Conservation (phyloP, 2,329 filamentous ascomycete genomes). For the Phialophora verrucosa region DNA sequence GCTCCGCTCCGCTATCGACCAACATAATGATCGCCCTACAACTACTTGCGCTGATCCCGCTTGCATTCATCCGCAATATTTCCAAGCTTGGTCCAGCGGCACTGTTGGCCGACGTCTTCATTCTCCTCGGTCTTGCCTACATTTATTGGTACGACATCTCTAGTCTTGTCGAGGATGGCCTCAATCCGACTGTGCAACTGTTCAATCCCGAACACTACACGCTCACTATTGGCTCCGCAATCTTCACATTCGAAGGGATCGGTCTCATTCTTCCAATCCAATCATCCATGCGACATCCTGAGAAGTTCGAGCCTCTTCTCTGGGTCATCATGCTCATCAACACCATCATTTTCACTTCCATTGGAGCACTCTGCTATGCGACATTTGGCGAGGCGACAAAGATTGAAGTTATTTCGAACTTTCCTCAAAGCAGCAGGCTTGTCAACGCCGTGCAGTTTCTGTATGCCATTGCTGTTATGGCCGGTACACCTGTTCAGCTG, state of each 20-base stretch:
- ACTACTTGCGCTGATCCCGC: slow-evolving; percentile 67
- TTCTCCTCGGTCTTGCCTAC: slow-evolving; percentile 71
- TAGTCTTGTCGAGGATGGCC: slow-evolving; percentile 60
- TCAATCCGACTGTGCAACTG: slow-evolving; percentile 66
- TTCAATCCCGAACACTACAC: slow-evolving; percentile 74
- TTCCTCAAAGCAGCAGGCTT: slow-evolving; percentile 71
- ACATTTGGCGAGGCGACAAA: slow-evolving; percentile 72
- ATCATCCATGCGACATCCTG: slow-evolving; percentile 73
- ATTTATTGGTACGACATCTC: slow-evolving; percentile 75
- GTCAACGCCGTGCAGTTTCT: slow-evolving; percentile 78
- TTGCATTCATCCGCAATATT: slow-evolving; percentile 75
- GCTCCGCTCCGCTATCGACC: slow-evolving; percentile 58
- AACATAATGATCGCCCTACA: slow-evolving; percentile 69
- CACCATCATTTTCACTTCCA: slow-evolving; percentile 73
- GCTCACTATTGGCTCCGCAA: slow-evolving; percentile 73
- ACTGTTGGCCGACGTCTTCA: slow-evolving; percentile 73
- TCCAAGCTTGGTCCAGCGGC: slow-evolving; percentile 73
- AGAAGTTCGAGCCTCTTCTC: slow-evolving; percentile 70
- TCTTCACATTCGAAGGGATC: slow-evolving; percentile 81
- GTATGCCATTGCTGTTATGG: slow-evolving; percentile 75
- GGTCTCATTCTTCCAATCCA: slow-evolving; percentile 78
- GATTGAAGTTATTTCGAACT: slow-evolving; percentile 78
- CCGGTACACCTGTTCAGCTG: slow-evolving; percentile 74
- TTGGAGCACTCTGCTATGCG: slow-evolving; percentile 75
- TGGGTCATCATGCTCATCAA: slow-evolving; percentile 74